Percentiles rank a stretch among this genome's conserved stretches.
These are phyloP conservation scores for Thermothielavioides terrestris DNA, from an alignment of 495 filamentous ascomycete genomes.

Conservation along the genomic window DNA sequence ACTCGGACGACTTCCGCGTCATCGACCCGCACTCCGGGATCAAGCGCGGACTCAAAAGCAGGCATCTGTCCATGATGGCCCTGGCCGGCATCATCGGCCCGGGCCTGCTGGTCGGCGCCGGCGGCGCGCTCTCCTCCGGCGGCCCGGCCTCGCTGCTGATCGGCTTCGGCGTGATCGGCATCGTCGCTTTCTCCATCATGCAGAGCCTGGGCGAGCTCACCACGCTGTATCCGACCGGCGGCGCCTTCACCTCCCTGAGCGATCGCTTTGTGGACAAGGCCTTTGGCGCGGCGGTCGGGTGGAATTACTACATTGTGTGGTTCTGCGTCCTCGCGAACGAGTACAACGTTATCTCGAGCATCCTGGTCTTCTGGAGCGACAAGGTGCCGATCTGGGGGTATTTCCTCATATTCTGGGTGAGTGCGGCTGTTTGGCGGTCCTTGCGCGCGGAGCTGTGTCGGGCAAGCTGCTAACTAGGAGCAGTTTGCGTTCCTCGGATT, in stretches of 20 bases:
- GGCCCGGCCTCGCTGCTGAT: slow-evolving; percentile 57
- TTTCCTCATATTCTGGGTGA: slow-evolving; percentile 58
- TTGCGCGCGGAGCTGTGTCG: not conserved
- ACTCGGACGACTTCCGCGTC: slow-evolving; percentile 30
- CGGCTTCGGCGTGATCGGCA: slow-evolving; percentile 56
- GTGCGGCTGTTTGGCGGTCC: slow-evolving; percentile 6
- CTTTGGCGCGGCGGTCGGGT: slow-evolving; percentile 78
- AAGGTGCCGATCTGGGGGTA: slow-evolving; percentile 45
- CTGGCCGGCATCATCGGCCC: slow-evolving; percentile 50
- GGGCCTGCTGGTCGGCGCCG: slow-evolving; percentile 49
- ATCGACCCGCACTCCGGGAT: slow-evolving; percentile 43
- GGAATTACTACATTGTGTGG: slow-evolving; percentile 70
- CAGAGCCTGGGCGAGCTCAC: slow-evolving; percentile 17
- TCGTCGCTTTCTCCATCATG: slow-evolving; percentile 53
- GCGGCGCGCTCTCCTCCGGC: slow-evolving; percentile 51
- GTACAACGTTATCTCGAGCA: slow-evolving; percentile 51
- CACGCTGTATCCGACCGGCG: slow-evolving; percentile 53
- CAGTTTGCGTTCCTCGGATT: slow-evolving; percentile 39
- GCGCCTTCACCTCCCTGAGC: slow-evolving; percentile 51
- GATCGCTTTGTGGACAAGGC: slow-evolving; percentile 66
- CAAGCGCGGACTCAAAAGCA: slow-evolving; percentile 52
- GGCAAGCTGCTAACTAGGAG: not conserved
- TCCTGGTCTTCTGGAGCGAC: slow-evolving; percentile 51
- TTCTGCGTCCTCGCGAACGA: slow-evolving; percentile 49
- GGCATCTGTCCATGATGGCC: slow-evolving; percentile 68